Base-by-base conservation (phyloP, 768 basidiomycete species). In the Paxillus ammoniavirescens region DNA sequence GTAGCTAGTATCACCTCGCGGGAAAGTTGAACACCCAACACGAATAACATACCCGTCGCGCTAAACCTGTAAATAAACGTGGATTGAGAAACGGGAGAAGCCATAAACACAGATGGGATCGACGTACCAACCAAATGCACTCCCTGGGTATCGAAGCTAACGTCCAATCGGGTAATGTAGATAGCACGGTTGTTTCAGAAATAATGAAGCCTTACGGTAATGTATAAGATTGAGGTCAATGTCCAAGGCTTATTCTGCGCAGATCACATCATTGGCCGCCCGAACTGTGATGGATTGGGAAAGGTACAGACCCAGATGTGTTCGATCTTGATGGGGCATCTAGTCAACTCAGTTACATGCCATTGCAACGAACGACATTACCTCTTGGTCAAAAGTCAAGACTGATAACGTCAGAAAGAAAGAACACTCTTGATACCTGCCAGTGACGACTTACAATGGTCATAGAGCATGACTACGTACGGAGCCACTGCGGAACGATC, bases 381-480 rank as follows among this genome's bases (percentile, higher is more conserved):
- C 52, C 44, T 53, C 52, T 47, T 47, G 52, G 30, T 53, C 52
- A n/a, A 47, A 46, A 38, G 33, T 47, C 21, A 53, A 35, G 18
- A 53, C 52, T 53, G 44, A 7, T 23, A 23, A 21, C 21, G 18
- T 35, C 14, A 8, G 37, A 47, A 13, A 46, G 37, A 23, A 23
- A 36, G 8, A 2, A 8, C 14, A 10, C 2, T 30, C 41, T 13
- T 17, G n/a, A 17, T 13, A 41, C 23, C 9, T 31, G 26, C 26
- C 6, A 26, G 26, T 26, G 3, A 17, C n/a, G 21, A 31, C 52
- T 17, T 31, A 53, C 52, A 7, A 30, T 53, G 45, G 26, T 47
- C 52, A 41, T 53, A 53, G 17, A 47, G 37, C 37, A 53, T 47
- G 21, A 53, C 30, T 4, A 31, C 44, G 23, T 31, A 44, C 17